Percentiles rank a stretch among this genome's conserved stretches.
Evolutionary conservation across 179 eudicot species (phyloP).

Genomic region (Drosera spatulata): DNA sequence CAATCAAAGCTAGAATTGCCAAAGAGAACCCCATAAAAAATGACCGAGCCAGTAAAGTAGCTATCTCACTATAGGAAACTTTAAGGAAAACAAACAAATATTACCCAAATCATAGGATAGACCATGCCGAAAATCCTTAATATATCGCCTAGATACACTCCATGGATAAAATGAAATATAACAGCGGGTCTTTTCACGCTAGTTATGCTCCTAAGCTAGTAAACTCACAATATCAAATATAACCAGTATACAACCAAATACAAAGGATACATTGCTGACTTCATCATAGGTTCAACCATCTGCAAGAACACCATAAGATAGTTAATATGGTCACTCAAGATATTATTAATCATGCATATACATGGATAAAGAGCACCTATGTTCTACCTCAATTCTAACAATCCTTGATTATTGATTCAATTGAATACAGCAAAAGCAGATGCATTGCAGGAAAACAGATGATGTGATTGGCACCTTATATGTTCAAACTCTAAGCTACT

Average conservation of each 20-base stretch:
- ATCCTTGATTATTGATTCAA: neutral
- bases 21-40: constrained; percentile 86
- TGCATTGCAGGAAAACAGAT: neutral
- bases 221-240: no score
- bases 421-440: neutral
- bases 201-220: no score
- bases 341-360: no score
- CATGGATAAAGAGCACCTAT: no score
- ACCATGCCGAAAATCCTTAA: no score
- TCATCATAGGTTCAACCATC: constrained; percentile 90
- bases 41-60: constrained; percentile 75
- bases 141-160: no score
- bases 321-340: neutral
- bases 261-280: constrained; percentile 87
- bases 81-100: constrained; percentile 25
- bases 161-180: no score
- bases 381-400: no score
- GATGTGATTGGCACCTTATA: neutral
- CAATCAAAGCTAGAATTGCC: constrained; percentile 67
- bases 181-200: no score
- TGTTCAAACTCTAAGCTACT: no score
- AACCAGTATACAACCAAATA: neutral
- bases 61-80: constrained; percentile 57
- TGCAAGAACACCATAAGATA: constrained; percentile 25
- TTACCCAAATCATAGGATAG: no score